Evolutionary conservation across 805 yeast genomes (phyloP), one percentile per base, ranked within the genome.

Genomic region (Saturnispora silvae): DNA sequence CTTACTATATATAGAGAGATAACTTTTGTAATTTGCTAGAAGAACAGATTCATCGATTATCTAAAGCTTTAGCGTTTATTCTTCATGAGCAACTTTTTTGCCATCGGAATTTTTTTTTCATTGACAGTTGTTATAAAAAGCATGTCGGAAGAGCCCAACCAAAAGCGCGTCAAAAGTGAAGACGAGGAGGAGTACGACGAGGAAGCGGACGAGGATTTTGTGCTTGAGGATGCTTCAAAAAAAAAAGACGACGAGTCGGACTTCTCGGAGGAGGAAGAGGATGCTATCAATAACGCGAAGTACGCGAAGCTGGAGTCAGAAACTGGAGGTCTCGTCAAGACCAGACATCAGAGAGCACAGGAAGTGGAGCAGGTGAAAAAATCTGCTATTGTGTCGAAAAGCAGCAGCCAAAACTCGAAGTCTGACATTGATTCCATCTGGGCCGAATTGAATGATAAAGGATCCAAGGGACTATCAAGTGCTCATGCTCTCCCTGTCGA

Each of bases 381-480:
- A 18, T 11, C 13, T 5, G 24, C 32, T 10, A 32, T 23, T 3
- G 24, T 33, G 10, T 23, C 22, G 13, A 33, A 27, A 15, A 15
- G 13, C 14, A 15, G 14, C 22, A 5, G 17, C 3, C 20, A 18
- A 11, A 17, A 14, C 5, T 4, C 30, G 13, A 38, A 41, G 23
- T 38, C 67, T 0, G 72, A 70, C 42, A 63, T 75, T 1, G 64
- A 71, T 34, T 67, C 69, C 1, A 56, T 75, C 3, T 79, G 82
- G 81, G 57, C 60, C 4, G 69, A 65, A 24, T 50, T 79, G 59
- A 70, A 77, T 44, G 42, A 32, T 18, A 5, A 20, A n/a, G 35
- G 37, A 1, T 11, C 37, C 25, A 34, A 34, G 28, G 26, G 20
- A 10, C n/a, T 20, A 11, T n/a, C 40, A 9, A 24, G 28, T 17